Evolutionary conservation across 441 rosid species (phyloP), one percentile per base, ranked within the genome.

Genomic region (Kokia cookei): DNA sequence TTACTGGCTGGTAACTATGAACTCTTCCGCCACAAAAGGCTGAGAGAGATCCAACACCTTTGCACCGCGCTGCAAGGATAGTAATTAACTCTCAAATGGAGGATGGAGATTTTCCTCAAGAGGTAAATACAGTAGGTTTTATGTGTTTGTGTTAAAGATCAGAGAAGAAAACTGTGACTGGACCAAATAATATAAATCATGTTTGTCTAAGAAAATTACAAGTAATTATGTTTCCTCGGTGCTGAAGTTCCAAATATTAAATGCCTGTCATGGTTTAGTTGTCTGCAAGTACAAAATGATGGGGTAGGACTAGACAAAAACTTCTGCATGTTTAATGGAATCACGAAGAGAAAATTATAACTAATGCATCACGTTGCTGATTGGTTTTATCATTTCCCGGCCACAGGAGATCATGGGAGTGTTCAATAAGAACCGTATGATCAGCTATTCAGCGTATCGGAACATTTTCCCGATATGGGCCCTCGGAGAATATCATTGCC

Each of bases 401-500:
- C 43, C 45, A 1, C 55, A 88, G 88, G 88, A 86, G 75, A 83
- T 86, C 54, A 78, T 73, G 27, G 88, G 91, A 74, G 86, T 78
- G 17, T 86, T 86, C 73, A 84, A 79, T 82, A 84, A 60, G 81
- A 88, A 78, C 26, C 84, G 90, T 37, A 84, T 79, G 87, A 82
- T 84, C 15, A 84, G 78, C 65, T 86, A 88, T 69, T 78, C 85
- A 0, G 79, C 81, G 10, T 83, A 83, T 50, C 80, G 86, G 64
- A 88, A 82, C 55, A 88, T 86, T 45, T 84, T 83, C 69, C 86
- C 91, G 0, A 67, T 88, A 9, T 88, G 88, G 91, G 89, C 89
- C 6, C 85, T 88, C 17, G 88, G 88, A 57, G 87, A 80, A 47
- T 86, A 84, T 58, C 70, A 22, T 48, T 59, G 76, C 40, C 73